Conservation (phyloP, 75 land plant species). For the Azolla pinnata region DNA sequence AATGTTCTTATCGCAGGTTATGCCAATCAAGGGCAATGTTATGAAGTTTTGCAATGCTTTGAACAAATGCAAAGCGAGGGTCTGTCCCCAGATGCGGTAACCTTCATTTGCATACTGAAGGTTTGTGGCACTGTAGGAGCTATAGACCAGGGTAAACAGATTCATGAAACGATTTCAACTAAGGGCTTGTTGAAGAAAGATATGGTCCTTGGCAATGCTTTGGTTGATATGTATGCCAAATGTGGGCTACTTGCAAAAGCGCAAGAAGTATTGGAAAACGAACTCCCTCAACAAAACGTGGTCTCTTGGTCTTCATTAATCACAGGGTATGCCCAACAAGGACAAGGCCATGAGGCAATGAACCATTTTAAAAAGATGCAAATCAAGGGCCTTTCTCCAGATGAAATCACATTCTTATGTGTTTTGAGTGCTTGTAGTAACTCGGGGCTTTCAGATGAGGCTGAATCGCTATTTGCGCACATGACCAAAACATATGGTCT, state of each 20-base stretch:
- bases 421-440: conserved; percentile 56
- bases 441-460: conserved; percentile 20
- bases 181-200: not conserved
- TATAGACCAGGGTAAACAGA: not conserved
- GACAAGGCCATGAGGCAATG: conserved; percentile 33
- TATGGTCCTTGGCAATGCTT: conserved; percentile 4
- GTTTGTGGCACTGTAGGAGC: not conserved
- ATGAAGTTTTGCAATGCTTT: not conserved
- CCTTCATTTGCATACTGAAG: conserved; percentile 3
- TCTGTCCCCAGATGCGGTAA: not conserved
- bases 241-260: too few species aligned
- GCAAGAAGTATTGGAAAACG: conserved; percentile 1
- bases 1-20: conserved; percentile 13
- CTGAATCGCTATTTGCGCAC: conserved; percentile 8
- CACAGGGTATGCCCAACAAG: conserved; percentile 53
- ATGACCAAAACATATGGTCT: conserved; percentile 16
- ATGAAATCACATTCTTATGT: conserved; percentile 51
- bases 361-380: conserved; percentile 35
- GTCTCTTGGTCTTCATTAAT: conserved; percentile 75
- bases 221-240: too few species aligned
- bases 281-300: conserved; percentile 41
- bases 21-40: conserved; percentile 3
- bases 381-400: conserved; percentile 35
- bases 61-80: conserved; percentile 8
- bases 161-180: not conserved